Evolutionary conservation across 2,329 filamentous ascomycete genomes (phyloP).

Genomic region (Capronia epimyces): DNA sequence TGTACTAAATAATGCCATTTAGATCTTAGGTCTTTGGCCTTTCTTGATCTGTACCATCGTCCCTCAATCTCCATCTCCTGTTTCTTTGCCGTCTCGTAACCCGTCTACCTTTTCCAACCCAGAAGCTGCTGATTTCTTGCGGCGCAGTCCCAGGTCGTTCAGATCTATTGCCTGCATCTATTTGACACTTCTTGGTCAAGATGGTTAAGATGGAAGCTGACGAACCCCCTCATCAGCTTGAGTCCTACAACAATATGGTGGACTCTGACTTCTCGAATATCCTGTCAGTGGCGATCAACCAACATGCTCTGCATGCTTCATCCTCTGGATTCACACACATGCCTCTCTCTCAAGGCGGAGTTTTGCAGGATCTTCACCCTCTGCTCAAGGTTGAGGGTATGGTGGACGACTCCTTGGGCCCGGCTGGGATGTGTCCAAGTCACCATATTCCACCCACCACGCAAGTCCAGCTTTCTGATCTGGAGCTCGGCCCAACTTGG

Average conservation of each 20-base stretch:
- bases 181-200: not conserved
- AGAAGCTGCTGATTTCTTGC: no score
- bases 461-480: slow-evolving; percentile 15
- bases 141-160: no score
- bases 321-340: not conserved
- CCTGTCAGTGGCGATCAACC: slow-evolving; percentile 8
- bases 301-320: slow-evolving; percentile 7
- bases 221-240: slow-evolving; percentile 2
- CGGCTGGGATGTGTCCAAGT: not conserved
- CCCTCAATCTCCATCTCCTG: slow-evolving; percentile 1
- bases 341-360: not conserved
- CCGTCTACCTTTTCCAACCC: not conserved
- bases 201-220: slow-evolving; percentile 9
- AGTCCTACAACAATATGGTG: slow-evolving; percentile 3
- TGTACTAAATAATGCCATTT: slow-evolving; percentile 17
- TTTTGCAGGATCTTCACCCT: slow-evolving; percentile 3
- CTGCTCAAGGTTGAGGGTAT: slow-evolving; percentile 12
- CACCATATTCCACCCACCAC: slow-evolving; percentile 5
- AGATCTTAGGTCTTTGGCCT: slow-evolving; percentile 5
- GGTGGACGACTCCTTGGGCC: slow-evolving; percentile 1
- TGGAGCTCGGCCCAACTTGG: slow-evolving; percentile 13
- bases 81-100: not conserved
- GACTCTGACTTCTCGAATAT: slow-evolving; percentile 7
- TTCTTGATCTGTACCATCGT: slow-evolving; percentile 5
- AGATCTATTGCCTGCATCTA: not conserved